Base-by-base conservation (phyloP, 2,329 filamentous ascomycete genomes). In the Colletotrichum sp. region DNA sequence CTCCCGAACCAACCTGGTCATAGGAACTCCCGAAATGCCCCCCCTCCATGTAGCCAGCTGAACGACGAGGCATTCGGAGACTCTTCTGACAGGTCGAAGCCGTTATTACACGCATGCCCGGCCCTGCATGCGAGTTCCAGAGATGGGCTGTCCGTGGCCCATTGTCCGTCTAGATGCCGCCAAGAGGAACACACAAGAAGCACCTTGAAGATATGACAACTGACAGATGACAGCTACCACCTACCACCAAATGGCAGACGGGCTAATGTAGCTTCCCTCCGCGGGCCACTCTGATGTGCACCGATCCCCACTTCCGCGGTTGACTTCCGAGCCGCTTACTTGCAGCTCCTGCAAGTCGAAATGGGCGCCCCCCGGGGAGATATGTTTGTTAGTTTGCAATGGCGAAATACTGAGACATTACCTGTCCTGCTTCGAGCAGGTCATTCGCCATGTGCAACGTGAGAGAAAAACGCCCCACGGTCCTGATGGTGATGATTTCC, bases 191-290 rank as follows among this genome's bases (percentile, higher is more conserved):
- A 48, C 38, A 75, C 30, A 68, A 64, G 60, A 75, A 38, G 43
- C 34, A 62, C 32, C 38, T 68, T 75, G 62, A 72, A 75, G 73
- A 75, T 73, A 67, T 73, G 73, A 75, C 64, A 75, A 75, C 64
- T 73, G 73, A 75, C 73, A 75, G 73, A 75, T 75, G 73, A 75
- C 73, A 73, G 56, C 70, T 75, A 60, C 34, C 70, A 65, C 68
- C 28, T 75, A 60, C 34, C 70, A 65, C 68, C 73, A 75, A 75
- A 75, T 64, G 52, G 56, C 43, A 73, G 64, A 15, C 43, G 43
- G 64, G 56, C 70, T 73, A 52, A 58, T 75, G 73, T 73, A 52
- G 65, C 64, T 21, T 73, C 43, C 64, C 64, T 73, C 24, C 34
- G 70, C 56, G 43, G 52, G 21, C 34, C 56, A 48, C n/a, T 55